Conservation (phyloP, 2,329 filamentous ascomycete species). For the Fonsecaea monophora region DNA sequence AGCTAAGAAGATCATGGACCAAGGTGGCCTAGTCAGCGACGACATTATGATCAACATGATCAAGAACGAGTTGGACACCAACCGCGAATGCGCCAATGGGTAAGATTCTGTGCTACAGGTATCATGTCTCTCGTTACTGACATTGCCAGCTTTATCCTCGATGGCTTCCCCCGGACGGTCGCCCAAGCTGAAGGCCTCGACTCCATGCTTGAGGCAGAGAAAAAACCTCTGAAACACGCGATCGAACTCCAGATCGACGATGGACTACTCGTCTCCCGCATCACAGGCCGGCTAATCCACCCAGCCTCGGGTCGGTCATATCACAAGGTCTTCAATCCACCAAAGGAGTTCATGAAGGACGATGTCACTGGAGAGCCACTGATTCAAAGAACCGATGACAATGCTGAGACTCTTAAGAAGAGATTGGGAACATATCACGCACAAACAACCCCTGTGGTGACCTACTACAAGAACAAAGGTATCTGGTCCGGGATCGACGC, state of each 20-base stretch:
- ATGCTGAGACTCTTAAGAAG: constrained; percentile 94
- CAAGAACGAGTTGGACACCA: constrained; percentile 92
- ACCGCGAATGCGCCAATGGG: constrained; percentile 96
- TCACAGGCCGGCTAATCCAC: constrained; percentile 95
- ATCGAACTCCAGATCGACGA: constrained; percentile 98
- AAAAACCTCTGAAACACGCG: constrained; percentile 89
- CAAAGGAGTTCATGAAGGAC: constrained; percentile 91
- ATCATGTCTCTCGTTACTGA: constrained; percentile 17
- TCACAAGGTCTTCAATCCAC: constrained; percentile 98
- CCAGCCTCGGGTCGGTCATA: constrained; percentile 95
- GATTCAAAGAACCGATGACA: constrained; percentile 96
- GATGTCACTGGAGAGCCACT: constrained; percentile 96
- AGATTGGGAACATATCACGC: constrained; percentile 89
- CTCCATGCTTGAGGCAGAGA: constrained; percentile 79
- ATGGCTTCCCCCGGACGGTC: constrained; percentile 97
- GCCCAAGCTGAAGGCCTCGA: constrained; percentile 94
- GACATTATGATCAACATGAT: constrained; percentile 99
- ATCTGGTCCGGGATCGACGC: constrained; percentile 97
- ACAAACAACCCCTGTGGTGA: constrained; percentile 90
- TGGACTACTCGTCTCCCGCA: constrained; percentile 87
- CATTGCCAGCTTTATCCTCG: constrained; percentile 84
- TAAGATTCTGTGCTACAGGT: constrained; percentile 53
- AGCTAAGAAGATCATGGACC: constrained; percentile 99
- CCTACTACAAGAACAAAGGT: constrained; percentile 95
- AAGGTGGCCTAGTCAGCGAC: constrained; percentile 95